Conservation (phyloP, 495 filamentous ascomycete species). For the Aspergillus indologenus region DNA sequence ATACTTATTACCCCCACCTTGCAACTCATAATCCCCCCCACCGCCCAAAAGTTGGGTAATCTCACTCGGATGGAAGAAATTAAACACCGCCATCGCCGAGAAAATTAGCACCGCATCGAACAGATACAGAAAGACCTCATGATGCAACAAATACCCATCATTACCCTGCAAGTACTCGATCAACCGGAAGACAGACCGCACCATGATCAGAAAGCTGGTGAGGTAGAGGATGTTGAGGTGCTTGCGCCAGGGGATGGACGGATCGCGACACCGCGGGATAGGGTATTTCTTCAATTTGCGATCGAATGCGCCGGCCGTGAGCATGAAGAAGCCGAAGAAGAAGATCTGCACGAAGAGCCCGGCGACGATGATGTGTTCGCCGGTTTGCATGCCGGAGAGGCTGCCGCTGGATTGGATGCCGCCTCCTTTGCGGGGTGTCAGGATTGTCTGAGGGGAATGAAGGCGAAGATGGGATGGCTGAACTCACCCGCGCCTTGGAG, state of each 20-base stretch:
- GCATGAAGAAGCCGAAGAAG: conserved; percentile 39
- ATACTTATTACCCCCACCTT: neutral
- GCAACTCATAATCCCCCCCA: neutral
- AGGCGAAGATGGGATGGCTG: neutral
- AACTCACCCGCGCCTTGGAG: neutral
- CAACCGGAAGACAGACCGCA: conserved; percentile 56
- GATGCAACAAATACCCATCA: conserved; percentile 41
- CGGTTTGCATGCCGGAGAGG: conserved; percentile 21
- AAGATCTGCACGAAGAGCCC: conserved; percentile 37
- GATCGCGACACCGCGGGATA: conserved; percentile 12
- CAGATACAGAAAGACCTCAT: conserved; percentile 57
- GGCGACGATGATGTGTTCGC: conserved; percentile 39
- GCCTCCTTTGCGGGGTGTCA: conserved; percentile 6
- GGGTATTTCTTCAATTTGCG: conserved; percentile 26
- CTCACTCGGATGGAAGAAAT: conserved; percentile 25
- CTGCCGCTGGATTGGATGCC: conserved; percentile 16
- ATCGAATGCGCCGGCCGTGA: conserved; percentile 31
- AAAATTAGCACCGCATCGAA: conserved; percentile 59
- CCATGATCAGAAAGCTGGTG: conserved; percentile 49
- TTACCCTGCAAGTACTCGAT: conserved; percentile 57
- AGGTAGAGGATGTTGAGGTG: conserved; percentile 49
- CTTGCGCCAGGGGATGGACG: conserved; percentile 39
- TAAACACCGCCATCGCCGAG: conserved; percentile 47
- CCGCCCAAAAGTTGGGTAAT: conserved; percentile 9
- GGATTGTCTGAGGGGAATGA: too few relatives aligned